Percentiles rank a stretch among this genome's conserved stretches.
These are phyloP conservation scores for Spergularia azorica DNA, from an alignment of 179 eudicot species.

Conservation along the genomic window DNA sequence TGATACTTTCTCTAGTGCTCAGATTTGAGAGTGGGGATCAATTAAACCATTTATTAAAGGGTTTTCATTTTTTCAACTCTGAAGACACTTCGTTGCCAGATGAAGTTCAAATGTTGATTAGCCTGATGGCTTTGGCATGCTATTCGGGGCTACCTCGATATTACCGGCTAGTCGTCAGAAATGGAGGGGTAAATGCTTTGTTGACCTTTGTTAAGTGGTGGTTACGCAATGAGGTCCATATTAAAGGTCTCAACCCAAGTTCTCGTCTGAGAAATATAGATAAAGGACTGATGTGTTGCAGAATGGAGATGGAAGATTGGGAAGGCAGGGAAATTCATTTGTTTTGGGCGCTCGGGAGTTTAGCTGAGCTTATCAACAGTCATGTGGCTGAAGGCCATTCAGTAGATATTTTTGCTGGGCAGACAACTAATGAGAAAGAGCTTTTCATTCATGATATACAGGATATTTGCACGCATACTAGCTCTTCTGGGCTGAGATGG, in stretches of 20 bases:
- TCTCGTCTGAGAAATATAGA: conserved; percentile 44
- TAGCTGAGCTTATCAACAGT: conserved; percentile 63
- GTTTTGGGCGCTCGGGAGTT: conserved; percentile 62
- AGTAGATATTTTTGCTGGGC: conserved; percentile 34
- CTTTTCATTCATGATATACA: conserved; percentile 52
- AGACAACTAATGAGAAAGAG: conserved; percentile 38
- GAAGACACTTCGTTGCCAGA: conserved; percentile 39
- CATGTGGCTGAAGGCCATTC: conserved; percentile 30
- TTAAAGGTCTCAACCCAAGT: conserved; percentile 42
- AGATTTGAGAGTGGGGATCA: conserved; percentile 40
- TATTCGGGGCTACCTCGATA: conserved; percentile 56
- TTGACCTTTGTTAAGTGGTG: conserved; percentile 54
- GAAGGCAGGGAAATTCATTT: conserved; percentile 67
- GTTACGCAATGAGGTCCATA: conserved; percentile 42
- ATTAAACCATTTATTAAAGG: conserved; percentile 43
- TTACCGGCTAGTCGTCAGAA: conserved; percentile 35
- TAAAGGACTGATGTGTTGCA: conserved; percentile 56
- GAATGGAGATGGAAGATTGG: conserved; percentile 56
- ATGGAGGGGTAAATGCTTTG: conserved; percentile 51
- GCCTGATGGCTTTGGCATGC: conserved; percentile 66
- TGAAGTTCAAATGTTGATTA: conserved; percentile 46
- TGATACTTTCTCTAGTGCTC: conserved; percentile 46
- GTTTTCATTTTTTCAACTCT: conserved; percentile 39
- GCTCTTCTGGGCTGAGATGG: conserved; percentile 67
- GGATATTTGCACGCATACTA: conserved; percentile 39